Evolutionary conservation across 805 yeast species (phyloP).

Genomic region (Candida tammaniensis): DNA sequence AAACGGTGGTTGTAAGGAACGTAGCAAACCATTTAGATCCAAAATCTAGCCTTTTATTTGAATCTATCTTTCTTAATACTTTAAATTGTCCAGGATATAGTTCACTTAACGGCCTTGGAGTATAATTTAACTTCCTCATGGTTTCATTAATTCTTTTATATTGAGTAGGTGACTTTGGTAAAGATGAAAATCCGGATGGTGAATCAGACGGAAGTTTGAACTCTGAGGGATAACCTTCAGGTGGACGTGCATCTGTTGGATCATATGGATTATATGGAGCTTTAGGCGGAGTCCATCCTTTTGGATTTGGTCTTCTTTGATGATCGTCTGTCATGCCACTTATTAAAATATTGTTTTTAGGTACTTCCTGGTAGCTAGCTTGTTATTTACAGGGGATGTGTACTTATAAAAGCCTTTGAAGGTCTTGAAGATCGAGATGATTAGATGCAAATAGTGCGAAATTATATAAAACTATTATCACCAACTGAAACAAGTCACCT

Average conservation of each 20-base stretch:
- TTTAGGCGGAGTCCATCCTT: conserved; percentile 76
- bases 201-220: conserved; percentile 63
- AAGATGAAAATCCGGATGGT: conserved; percentile 50
- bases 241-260: conserved; percentile 70
- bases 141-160: conserved; percentile 66
- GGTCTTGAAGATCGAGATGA: too few relatives aligned
- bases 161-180: conserved; percentile 68
- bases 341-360: neutral
- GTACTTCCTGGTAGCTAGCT: too few relatives aligned
- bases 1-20: conserved; percentile 45
- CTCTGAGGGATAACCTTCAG: conserved; percentile 85
- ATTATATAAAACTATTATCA: too few relatives aligned
- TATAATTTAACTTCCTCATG: conserved; percentile 70
- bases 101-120: conserved; percentile 74
- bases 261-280: conserved; percentile 89
- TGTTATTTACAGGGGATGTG: too few relatives aligned
- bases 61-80: conserved; percentile 58
- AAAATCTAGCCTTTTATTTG: conserved; percentile 49
- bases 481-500: too few relatives aligned
- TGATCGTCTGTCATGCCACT: conserved; percentile 1
- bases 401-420: too few relatives aligned
- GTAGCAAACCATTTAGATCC: conserved; percentile 63
- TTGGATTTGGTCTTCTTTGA: conserved; percentile 70
- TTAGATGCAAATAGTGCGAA: too few relatives aligned
- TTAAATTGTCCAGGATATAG: conserved; percentile 78